Conservation (phyloP, 2,329 filamentous ascomycete genomes). For the Ophiostoma quercus region DNA sequence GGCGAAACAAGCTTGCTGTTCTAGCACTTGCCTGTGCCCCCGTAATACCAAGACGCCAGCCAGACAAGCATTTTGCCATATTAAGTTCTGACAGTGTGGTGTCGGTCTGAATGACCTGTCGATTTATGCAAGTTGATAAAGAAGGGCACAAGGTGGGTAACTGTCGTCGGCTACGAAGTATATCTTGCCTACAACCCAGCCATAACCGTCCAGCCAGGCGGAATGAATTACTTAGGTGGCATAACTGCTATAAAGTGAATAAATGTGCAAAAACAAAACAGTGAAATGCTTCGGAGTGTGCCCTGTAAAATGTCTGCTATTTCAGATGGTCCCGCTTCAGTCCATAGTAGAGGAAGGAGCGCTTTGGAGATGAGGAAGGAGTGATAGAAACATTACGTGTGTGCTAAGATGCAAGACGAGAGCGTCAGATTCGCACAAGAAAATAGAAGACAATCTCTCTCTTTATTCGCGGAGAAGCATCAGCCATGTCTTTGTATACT, state of each 20-base stretch:
- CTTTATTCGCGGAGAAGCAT: neutral
- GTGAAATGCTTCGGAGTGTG: no score
- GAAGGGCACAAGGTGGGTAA: neutral
- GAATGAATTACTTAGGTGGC: neutral
- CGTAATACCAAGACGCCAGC: neutral
- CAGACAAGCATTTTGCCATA: neutral
- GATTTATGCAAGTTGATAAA: neutral
- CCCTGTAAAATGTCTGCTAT: no score
- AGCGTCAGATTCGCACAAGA: no score
- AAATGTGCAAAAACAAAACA: neutral
- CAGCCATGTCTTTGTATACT: neutral
- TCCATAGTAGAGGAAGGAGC: neutral
- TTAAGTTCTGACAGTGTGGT: neutral
- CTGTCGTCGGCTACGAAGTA: no score
- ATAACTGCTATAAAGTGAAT: neutral
- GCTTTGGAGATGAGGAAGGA: neutral
- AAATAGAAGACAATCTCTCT: neutral
- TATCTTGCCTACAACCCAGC: neutral
- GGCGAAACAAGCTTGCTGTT: neutral
- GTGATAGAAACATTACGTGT: neutral
- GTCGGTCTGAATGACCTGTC: neutral
- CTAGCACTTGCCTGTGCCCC: neutral
- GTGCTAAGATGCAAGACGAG: no score
- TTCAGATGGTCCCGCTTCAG: no score
- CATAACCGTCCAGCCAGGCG: neutral